Conservation (phyloP, 495 filamentous ascomycete species). For the Xylaria cubensis region DNA sequence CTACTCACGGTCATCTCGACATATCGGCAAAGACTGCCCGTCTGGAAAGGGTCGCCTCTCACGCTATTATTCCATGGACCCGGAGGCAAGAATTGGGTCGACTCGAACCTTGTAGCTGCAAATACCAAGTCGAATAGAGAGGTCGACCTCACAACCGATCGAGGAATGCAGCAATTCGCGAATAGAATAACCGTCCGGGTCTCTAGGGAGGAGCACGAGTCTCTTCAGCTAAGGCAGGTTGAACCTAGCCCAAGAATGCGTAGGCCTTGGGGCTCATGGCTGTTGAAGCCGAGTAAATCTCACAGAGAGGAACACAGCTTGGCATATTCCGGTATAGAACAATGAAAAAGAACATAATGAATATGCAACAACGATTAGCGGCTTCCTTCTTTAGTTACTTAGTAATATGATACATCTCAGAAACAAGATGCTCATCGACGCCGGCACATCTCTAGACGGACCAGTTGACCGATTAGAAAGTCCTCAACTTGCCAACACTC, state of each 20-base stretch:
- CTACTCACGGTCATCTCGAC: slow-evolving; percentile 5
- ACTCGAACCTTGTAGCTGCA: background rate
- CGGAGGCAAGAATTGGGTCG: background rate
- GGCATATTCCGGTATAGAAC: background rate
- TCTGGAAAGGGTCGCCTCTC: slow-evolving; percentile 12
- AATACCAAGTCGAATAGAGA: background rate
- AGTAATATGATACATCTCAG: too few species aligned
- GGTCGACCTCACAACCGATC: slow-evolving; percentile 8
- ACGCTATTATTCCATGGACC: slow-evolving; percentile 4
- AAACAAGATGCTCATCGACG: too few species aligned
- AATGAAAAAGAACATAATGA: background rate
- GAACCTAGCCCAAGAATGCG: background rate
- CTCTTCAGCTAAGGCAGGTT: slow-evolving; percentile 1
- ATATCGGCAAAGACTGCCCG: background rate
- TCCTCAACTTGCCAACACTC: too few species aligned
- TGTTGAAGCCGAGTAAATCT: background rate
- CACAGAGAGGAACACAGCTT: background rate
- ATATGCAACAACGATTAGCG: background rate
- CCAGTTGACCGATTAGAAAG: too few species aligned
- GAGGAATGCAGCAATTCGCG: slow-evolving; percentile 4
- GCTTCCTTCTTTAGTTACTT: too few species aligned
- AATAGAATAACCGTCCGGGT: background rate
- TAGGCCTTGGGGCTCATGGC: background rate
- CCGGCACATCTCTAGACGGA: too few species aligned
- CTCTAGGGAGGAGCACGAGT: background rate